Percentiles rank a stretch among this genome's conserved stretches.
These are phyloP conservation scores for Phaeolepiota aurea DNA, from an alignment of 768 basidiomycete genomes.

Conservation along the genomic window DNA sequence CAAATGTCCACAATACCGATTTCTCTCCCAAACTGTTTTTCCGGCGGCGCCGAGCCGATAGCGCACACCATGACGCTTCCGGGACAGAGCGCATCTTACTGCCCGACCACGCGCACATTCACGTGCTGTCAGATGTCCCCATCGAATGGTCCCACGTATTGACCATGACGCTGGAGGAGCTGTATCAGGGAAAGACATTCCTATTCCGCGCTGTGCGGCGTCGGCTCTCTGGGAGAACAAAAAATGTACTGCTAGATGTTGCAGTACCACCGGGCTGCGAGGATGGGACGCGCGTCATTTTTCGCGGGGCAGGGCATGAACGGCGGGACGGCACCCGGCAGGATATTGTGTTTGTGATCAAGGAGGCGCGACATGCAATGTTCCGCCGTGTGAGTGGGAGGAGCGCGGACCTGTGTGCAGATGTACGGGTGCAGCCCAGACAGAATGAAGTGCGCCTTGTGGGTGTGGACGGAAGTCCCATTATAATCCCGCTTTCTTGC, in stretches of 20 bases:
- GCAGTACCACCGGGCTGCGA: constrained; percentile 47
- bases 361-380: constrained; percentile 40
- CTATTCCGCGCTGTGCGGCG: constrained; percentile 48
- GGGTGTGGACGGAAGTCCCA: constrained; percentile 43
- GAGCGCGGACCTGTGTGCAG: constrained; percentile 40
- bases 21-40: constrained; percentile 10
- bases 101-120: constrained; percentile 9
- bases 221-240: constrained; percentile 32
- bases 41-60: constrained; percentile 1
- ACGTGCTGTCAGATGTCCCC: constrained; percentile 20
- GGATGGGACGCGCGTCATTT: constrained; percentile 44
- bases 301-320: constrained; percentile 48
- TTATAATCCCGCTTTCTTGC: constrained; percentile 37
- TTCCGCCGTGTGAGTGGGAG: constrained; percentile 32
- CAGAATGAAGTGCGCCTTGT: constrained; percentile 39
- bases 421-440: constrained; percentile 34
- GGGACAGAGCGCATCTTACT: neutral
- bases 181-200: constrained; percentile 40
- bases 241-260: constrained; percentile 41
- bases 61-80: neutral
- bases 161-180: constrained; percentile 46
- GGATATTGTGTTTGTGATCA: constrained; percentile 52
- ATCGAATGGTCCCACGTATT: constrained; percentile 36
- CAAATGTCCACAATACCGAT: constrained; percentile 8
- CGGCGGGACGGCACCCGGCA: constrained; percentile 46